Evolutionary conservation across 768 basidiomycete genomes (phyloP), one percentile per base, ranked within the genome.

Genomic region (Trametes coccinea): DNA sequence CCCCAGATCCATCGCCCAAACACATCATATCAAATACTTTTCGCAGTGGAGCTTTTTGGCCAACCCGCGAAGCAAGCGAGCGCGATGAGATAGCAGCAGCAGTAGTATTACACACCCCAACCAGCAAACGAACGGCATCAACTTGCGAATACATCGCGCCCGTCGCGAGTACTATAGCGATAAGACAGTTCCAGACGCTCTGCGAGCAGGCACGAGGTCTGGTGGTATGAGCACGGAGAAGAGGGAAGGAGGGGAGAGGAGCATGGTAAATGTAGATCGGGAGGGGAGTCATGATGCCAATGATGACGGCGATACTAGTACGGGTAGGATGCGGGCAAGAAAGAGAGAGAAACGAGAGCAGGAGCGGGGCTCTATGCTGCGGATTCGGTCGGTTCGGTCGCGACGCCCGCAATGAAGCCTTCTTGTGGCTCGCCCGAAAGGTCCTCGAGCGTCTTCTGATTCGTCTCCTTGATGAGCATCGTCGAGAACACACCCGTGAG

Each of bases 401-500:
- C 59, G 55, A 53, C 44, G 46, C 73, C 73, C 6, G 30, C 58
- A 39, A 89, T 76, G 72, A 90, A 91, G 33, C 78, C 75, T 0
- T 85, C 77, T 64, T 91, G 89, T 10, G 80, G 75, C 70, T 92
- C 90, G 68, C 86, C 84, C 10, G 90, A 92, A 22, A 91, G 78
- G 14, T 87, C 87, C 74, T 92, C 90, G 17, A 92, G 79, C 5
- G 82, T 72, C 72, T 68, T 76, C 44, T 77, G 76, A 73, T 84
- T 94, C 48, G 93, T 93, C 76, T 94, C 93, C 39, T 89, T 89
- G 10, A 94, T 71, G 13, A 93, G 81, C 14, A 92, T 75, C 0
- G 92, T 93, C 6, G 93, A 92, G 77, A 87, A 82, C 61, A 93
- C 80, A 47, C 92, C 92, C 1, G 89, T 92, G 57, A 92, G 73